Base-by-base conservation (phyloP, 2,329 filamentous ascomycete genomes). In the Knufia petricola region DNA sequence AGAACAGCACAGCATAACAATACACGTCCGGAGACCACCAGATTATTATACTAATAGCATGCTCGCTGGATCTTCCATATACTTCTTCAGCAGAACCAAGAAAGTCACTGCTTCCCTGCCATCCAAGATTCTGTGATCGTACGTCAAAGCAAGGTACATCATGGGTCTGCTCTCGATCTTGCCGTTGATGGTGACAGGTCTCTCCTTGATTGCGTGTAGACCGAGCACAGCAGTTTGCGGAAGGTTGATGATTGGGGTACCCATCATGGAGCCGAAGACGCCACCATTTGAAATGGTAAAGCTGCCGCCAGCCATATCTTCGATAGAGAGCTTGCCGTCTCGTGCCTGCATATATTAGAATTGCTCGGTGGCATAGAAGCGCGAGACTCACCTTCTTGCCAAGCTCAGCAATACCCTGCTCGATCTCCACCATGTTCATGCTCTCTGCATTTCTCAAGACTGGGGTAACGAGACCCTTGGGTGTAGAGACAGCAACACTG, bases 61-160 rank as follows among this genome's bases (percentile, higher is more conserved):
- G 62, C 86, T 84, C 57, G 87, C 76, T 32, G 90, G 90, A 64
- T 96, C 92, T 73, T 96, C 90, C 59, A 96, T 94, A 65, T 85
- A 95, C 68, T 95, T 87, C 80, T 96, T 96, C 62, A 98, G 75
- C 79, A 94, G 95, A 53, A 96, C 84, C 59, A 96, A 75, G 77
- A 96, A 96, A 54, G 90, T 92, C 34, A 95, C 88, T 40, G 90
- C 92, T 72, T 96, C 90, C 64, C 90, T 81, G 44, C 92, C 92
- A 66, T 96, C 92, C 20, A 98, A 76, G 43, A 98, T 79, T 64
- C 92, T 85, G 72, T 98, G 92, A 66, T 98, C 92, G 64, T 98
- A 98, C 12, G 92, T 98, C 52, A 98, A 77, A 36, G 92, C 92
- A 56, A 98, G 79, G 69, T 95, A 96, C 92, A 98, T 98, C 88